Evolutionary conservation across 2,329 filamentous ascomycete species (phyloP).

Genomic region (Phoma sp.): DNA sequence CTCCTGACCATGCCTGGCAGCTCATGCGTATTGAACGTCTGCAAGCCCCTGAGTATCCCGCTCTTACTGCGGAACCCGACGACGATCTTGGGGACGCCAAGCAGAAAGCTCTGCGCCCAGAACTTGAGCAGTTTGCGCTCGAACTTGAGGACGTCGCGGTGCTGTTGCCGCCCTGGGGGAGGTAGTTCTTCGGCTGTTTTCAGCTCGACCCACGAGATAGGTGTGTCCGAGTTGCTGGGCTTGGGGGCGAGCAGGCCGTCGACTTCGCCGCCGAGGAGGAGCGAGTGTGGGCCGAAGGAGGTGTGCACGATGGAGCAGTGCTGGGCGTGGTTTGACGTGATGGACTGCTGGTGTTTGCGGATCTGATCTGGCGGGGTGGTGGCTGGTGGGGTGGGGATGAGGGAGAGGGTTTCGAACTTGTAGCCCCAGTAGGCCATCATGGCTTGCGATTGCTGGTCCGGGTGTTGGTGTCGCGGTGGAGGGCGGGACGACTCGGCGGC

Average conservation of each 20-base stretch:
- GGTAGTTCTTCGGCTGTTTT: constrained; percentile 82
- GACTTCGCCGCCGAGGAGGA: constrained; percentile 91
- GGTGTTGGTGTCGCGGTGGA: constrained; percentile 46
- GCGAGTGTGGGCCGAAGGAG: constrained; percentile 74
- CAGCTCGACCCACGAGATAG: constrained; percentile 91
- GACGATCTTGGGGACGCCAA: constrained; percentile 90
- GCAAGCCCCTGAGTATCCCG: constrained; percentile 73
- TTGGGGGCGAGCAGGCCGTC: constrained; percentile 67
- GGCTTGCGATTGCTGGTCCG: constrained; percentile 69
- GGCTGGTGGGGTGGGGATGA: constrained; percentile 82
- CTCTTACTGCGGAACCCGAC: constrained; percentile 81
- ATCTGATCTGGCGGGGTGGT: constrained; percentile 77
- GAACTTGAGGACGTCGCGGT: constrained; percentile 75
- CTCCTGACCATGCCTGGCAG: constrained; percentile 79
- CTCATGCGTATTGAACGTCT: constrained; percentile 79
- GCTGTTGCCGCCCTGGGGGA: constrained; percentile 52
- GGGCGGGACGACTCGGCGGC: constrained; percentile 49
- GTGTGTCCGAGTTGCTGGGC: constrained; percentile 15
- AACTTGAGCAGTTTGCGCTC: constrained; percentile 92
- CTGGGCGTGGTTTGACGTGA: constrained; percentile 89
- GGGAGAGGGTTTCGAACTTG: constrained; percentile 90
- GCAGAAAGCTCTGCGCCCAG: constrained; percentile 94
- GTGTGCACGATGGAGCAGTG: constrained; percentile 95
- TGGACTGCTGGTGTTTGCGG: constrained; percentile 71
- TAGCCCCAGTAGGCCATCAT: constrained; percentile 97